These are phyloP conservation scores for Lepiota brunneoincarnata DNA, from an alignment of 768 basidiomycete genomes.

Conservation along the genomic window DNA sequence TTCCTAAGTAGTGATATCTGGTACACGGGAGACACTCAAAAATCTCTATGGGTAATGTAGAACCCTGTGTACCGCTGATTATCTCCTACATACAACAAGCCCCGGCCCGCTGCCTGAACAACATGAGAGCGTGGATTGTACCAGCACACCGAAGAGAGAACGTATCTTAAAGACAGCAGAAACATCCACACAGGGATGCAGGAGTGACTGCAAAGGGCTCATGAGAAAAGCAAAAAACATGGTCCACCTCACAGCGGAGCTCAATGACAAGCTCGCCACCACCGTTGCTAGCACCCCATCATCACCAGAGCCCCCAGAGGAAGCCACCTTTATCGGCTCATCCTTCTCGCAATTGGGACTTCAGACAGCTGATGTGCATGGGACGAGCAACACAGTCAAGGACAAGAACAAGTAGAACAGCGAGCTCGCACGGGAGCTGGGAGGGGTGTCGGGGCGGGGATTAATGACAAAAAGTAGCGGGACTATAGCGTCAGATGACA, in stretches of 20 bases:
- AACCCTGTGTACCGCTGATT: no score
- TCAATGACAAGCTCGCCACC: constrained; percentile 77
- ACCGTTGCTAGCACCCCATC: constrained; percentile 21
- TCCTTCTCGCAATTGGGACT: constrained; percentile 90
- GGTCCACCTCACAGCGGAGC: constrained; percentile 83
- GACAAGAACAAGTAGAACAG: constrained; percentile 80
- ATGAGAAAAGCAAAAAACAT: constrained; percentile 92
- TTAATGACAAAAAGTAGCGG: constrained; percentile 74
- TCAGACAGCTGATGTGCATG: constrained; percentile 70
- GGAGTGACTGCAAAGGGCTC: constrained; percentile 66
- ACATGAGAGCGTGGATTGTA: no score
- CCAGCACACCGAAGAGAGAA: no score
- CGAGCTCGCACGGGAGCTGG: constrained; percentile 81
- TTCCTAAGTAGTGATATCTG: no score
- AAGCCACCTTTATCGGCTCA: constrained; percentile 82
- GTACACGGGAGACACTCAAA: no score
- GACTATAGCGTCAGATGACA: constrained; percentile 85
- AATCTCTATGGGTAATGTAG: no score
- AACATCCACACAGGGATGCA: constrained; percentile 57
- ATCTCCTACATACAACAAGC: no score
- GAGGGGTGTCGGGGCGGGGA: constrained; percentile 66
- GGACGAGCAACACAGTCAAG: constrained; percentile 85
- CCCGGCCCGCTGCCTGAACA: no score
- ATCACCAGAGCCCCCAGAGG: constrained; percentile 60
- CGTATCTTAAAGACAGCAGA: constrained; percentile 80